A percentile compares a stretch with the other conserved stretches of the same genome.
Conservation (phyloP, 257 asterid genomes). For the Lycium ferocissimum region DNA sequence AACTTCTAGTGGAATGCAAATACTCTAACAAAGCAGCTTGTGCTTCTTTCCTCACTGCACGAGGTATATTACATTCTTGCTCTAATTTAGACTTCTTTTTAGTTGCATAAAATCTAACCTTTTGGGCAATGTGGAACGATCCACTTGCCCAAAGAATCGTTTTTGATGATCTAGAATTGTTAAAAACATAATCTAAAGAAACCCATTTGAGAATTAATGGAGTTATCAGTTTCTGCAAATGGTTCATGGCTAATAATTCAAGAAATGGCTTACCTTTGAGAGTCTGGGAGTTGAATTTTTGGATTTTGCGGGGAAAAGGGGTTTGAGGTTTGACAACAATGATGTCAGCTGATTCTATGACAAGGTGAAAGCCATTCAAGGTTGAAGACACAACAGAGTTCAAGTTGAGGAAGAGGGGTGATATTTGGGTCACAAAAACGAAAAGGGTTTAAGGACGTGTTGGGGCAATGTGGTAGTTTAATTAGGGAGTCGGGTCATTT, state of each 20-base stretch:
- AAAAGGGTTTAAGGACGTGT: background rate
- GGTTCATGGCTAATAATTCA: conserved; percentile 46
- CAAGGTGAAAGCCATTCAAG: background rate
- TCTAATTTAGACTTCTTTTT: conserved; percentile 32
- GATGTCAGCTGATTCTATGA: background rate
- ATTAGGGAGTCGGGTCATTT: background rate
- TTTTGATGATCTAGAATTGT: background rate
- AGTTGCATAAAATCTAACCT: conserved; percentile 48
- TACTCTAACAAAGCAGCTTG: conserved; percentile 72
- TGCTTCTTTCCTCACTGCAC: conserved; percentile 53
- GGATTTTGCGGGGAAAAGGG: background rate
- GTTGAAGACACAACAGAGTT: background rate
- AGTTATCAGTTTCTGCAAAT: conserved; percentile 46
- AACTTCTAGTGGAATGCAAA: conserved; percentile 74
- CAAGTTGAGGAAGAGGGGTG: background rate
- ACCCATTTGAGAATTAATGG: conserved; percentile 48
- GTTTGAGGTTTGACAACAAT: conserved; percentile 12
- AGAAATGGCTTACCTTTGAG: conserved; percentile 23
- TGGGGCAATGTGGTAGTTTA: background rate
- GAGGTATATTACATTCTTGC: conserved; percentile 34
- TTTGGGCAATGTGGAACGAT: conserved; percentile 38
- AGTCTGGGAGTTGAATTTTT: background rate
- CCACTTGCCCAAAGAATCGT: conserved; percentile 41
- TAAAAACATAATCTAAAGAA: conserved; percentile 36
- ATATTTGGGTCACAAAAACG: background rate